A percentile compares a stretch with the other conserved stretches of the same genome.
Evolutionary conservation across 2,329 filamentous ascomycete species (phyloP).

Genomic region (Kalmusia sp.): DNA sequence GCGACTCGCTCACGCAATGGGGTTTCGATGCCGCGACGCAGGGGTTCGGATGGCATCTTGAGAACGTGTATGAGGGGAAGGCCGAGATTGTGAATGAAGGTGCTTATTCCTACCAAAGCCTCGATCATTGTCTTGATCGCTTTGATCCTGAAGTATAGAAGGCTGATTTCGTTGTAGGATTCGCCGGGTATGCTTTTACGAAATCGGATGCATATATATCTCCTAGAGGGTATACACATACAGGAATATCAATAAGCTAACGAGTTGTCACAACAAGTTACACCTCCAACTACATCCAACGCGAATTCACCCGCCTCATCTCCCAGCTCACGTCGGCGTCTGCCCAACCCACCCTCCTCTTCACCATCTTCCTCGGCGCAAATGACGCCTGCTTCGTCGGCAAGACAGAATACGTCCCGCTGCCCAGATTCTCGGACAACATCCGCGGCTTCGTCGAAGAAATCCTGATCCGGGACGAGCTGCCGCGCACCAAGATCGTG

Average conservation of each 20-base stretch:
- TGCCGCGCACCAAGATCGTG: slow-evolving; percentile 43
- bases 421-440: slow-evolving; percentile 42
- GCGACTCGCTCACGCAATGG: slow-evolving; percentile 44
- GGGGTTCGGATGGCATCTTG: slow-evolving; percentile 39
- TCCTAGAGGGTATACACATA: no score
- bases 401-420: slow-evolving; percentile 35
- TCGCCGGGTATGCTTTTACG: no score
- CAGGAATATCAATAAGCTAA: no score
- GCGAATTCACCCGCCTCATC: slow-evolving; percentile 34
- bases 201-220: no score
- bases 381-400: slow-evolving; percentile 47
- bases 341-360: slow-evolving; percentile 39
- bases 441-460: slow-evolving; percentile 45
- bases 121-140: no score
- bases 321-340: slow-evolving; percentile 20
- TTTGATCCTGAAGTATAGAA: no score
- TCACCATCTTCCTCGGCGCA: slow-evolving; percentile 50
- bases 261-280: no score
- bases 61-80: slow-evolving; percentile 32
- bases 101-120: slow-evolving; percentile 15
- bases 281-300: slow-evolving; percentile 32
- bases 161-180: no score
- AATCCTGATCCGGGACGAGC: slow-evolving; percentile 38
- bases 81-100: slow-evolving; percentile 40
- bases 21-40: slow-evolving; percentile 32